Evolutionary conservation across 1,139 yeast species (phyloP).

Genomic region (Hyphopichia buzzinii): DNA sequence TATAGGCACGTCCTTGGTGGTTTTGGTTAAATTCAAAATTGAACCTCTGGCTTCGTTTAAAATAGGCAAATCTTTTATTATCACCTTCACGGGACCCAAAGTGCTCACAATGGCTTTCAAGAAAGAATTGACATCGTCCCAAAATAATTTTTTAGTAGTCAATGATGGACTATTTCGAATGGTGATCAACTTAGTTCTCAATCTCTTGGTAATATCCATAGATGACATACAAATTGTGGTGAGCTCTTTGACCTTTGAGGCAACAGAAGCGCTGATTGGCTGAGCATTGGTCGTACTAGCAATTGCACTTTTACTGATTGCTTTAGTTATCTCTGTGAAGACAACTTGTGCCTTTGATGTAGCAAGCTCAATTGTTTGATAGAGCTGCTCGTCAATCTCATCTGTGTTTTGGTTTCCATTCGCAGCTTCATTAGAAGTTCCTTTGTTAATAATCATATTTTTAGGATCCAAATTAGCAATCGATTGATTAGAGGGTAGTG

Average conservation of each 20-base stretch:
- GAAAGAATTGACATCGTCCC: slow-evolving; percentile 85
- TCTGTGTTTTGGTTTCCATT: slow-evolving; percentile 21
- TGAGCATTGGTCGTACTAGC: slow-evolving; percentile 30
- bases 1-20: slow-evolving; percentile 87
- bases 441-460: background rate
- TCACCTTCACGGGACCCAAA: slow-evolving; percentile 75
- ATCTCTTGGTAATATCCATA: slow-evolving; percentile 72
- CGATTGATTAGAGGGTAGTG: slow-evolving; percentile 6
- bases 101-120: slow-evolving; percentile 81
- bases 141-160: slow-evolving; percentile 64
- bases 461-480: slow-evolving; percentile 19
- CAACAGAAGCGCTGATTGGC: slow-evolving; percentile 35
- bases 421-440: background rate
- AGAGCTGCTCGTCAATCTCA: slow-evolving; percentile 74
- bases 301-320: slow-evolving; percentile 70
- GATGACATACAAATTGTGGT: slow-evolving; percentile 77
- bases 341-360: slow-evolving; percentile 78
- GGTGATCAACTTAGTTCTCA: slow-evolving; percentile 55
- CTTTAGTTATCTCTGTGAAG: slow-evolving; percentile 72
- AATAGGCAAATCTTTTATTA: slow-evolving; percentile 78
- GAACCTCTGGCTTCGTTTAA: slow-evolving; percentile 78
- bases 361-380: slow-evolving; percentile 71
- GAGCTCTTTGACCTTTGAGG: slow-evolving; percentile 70
- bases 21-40: slow-evolving; percentile 77
- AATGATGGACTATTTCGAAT: slow-evolving; percentile 50